Percentiles rank a stretch among this genome's conserved stretches.
Conservation (phyloP, 2,329 filamentous ascomycete genomes). For the Cladophialophora chaetospira region DNA sequence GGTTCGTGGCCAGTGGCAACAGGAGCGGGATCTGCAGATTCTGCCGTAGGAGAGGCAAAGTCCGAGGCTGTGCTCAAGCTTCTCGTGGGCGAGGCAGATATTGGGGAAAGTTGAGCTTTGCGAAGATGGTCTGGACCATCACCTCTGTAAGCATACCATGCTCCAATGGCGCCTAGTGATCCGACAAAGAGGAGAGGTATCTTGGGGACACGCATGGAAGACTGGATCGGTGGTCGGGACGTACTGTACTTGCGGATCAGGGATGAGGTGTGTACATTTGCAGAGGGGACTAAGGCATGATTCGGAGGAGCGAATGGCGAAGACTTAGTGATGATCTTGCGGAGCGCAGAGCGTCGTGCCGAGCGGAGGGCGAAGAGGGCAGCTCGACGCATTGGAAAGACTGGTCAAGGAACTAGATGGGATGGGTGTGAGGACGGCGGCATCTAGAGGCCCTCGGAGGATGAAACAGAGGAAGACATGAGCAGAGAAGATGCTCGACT, state of each 20-base stretch:
- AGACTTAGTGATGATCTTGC: constrained; percentile 41
- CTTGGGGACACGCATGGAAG: constrained; percentile 53
- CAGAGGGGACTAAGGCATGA: constrained; percentile 42
- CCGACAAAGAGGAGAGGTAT: constrained; percentile 52
- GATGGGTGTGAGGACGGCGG: constrained; percentile 12
- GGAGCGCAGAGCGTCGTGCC: constrained; percentile 49
- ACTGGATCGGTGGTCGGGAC: constrained; percentile 42
- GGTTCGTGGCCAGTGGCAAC: constrained; percentile 54
- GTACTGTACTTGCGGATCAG: constrained; percentile 41
- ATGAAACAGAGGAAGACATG: neutral
- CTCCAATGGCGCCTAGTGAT: constrained; percentile 50
- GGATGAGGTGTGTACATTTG: constrained; percentile 32
- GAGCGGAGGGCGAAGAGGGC: constrained; percentile 50
- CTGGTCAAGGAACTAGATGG: neutral
- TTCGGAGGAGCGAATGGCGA: constrained; percentile 42
- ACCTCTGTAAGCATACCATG: constrained; percentile 53
- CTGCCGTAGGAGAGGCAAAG: constrained; percentile 19
- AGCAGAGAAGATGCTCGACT: too few species aligned
- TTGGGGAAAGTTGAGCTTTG: constrained; percentile 29
- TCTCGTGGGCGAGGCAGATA: constrained; percentile 24
- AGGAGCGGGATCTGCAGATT: constrained; percentile 35
- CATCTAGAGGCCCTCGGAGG: constrained; percentile 3
- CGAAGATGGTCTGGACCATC: constrained; percentile 32
- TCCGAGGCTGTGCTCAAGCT: constrained; percentile 25
- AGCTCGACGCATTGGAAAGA: constrained; percentile 50